Evolutionary conservation across 257 asterid species (phyloP).

Genomic region (Rehmannia glutinosa): DNA sequence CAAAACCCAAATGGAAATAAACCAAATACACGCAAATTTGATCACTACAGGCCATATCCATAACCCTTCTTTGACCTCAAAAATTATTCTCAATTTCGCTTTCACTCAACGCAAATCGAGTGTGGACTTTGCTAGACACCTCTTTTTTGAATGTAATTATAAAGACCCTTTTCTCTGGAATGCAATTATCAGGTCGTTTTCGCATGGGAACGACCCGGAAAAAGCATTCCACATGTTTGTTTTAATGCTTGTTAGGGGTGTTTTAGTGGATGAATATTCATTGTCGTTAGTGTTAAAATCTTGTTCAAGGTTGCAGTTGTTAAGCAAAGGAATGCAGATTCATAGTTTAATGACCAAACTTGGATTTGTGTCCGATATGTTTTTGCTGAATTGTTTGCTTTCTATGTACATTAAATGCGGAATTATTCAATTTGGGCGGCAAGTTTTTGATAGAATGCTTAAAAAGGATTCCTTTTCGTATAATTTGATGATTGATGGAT

Average conservation of each 20-base stretch:
- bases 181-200: slow-evolving; percentile 50
- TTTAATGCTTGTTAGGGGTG: slow-evolving; percentile 65
- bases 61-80: slow-evolving; percentile 41
- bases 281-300: slow-evolving; percentile 68
- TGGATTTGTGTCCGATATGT: slow-evolving; percentile 50
- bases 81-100: slow-evolving; percentile 46
- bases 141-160: slow-evolving; percentile 33
- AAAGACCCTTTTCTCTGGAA: slow-evolving; percentile 75
- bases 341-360: slow-evolving; percentile 67
- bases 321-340: slow-evolving; percentile 57
- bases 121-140: slow-evolving; percentile 46
- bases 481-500: slow-evolving; percentile 83
- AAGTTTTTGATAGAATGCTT: slow-evolving; percentile 54
- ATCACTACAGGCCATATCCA: slow-evolving; percentile 62
- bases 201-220: slow-evolving; percentile 52
- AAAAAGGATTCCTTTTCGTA: slow-evolving; percentile 61
- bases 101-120: slow-evolving; percentile 40
- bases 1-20: slow-evolving; percentile 53
- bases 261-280: slow-evolving; percentile 56
- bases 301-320: slow-evolving; percentile 45
- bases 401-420: slow-evolving; percentile 59
- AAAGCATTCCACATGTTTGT: slow-evolving; percentile 54
- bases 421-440: slow-evolving; percentile 39
- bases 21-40: slow-evolving; percentile 59
- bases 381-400: slow-evolving; percentile 63